A percentile compares a stretch with the other conserved stretches of the same genome.
phyloP scores from a whole-genome alignment of 495 filamentous ascomycete genomes.

The Hypoxylon trugodes region DNA sequence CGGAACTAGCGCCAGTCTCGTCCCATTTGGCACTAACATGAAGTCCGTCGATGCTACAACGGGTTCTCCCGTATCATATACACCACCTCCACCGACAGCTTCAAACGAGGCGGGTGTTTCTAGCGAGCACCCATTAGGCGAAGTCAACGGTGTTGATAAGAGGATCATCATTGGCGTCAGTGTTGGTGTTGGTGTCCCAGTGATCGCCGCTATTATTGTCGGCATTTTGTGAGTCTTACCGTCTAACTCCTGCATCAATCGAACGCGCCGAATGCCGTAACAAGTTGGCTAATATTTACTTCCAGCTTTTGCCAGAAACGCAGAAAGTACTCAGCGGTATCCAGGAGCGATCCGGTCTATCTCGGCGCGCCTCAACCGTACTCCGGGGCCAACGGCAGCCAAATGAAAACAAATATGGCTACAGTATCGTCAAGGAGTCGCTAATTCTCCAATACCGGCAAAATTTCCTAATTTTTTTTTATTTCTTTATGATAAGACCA shows the following conservation, averaged over 20 bases:
- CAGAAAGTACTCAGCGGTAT: slow-evolving; percentile 19
- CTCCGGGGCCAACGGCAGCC: background rate
- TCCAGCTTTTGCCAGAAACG: slow-evolving; percentile 30
- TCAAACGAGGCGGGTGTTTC: slow-evolving; percentile 2
- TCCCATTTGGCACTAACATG: slow-evolving; percentile 51
- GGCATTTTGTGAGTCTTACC: slow-evolving; percentile 47
- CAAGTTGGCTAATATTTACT: background rate
- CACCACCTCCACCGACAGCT: slow-evolving; percentile 36
- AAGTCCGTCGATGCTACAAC: slow-evolving; percentile 48
- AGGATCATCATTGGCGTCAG: slow-evolving; percentile 54
- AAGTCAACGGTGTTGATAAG: slow-evolving; percentile 41
- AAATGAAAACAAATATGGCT: background rate
- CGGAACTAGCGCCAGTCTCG: slow-evolving; percentile 34
- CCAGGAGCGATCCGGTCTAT: slow-evolving; percentile 16
- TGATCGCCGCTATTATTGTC: slow-evolving; percentile 42
- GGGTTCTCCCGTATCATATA: slow-evolving; percentile 45
- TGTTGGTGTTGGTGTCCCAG: slow-evolving; percentile 55
- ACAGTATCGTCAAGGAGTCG: background rate
- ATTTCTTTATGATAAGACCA: background rate
- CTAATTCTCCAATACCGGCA: background rate
- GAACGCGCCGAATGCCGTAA: background rate
- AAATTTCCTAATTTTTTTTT: background rate
- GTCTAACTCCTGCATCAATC: background rate
- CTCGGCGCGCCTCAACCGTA: slow-evolving; percentile 12
- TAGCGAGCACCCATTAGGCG: slow-evolving; percentile 18